Conservation (phyloP, 208 protist species). For the Leishmania mexicana region DNA sequence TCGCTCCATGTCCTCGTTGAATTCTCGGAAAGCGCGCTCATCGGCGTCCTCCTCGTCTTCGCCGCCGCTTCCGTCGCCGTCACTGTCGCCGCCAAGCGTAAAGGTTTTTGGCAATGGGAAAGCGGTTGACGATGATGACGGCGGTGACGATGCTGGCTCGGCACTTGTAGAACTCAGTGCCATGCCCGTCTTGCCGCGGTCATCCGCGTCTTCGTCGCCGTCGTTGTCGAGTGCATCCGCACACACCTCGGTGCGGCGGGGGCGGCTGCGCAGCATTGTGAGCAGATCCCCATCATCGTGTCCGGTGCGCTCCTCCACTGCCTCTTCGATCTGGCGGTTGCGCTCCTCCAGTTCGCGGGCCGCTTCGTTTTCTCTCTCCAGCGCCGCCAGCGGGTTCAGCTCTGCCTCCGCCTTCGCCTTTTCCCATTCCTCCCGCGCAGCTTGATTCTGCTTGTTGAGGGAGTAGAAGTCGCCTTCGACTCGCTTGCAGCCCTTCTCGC, state of each 20-base stretch:
- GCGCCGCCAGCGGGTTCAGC: constrained; percentile 63
- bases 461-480: constrained; percentile 71
- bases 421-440: constrained; percentile 49
- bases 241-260: constrained; percentile 1
- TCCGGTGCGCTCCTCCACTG: constrained; percentile 50
- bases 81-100: neutral
- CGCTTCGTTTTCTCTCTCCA: constrained; percentile 80
- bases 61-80: neutral
- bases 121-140: neutral
- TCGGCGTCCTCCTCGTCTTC: constrained; percentile 26
- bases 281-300: constrained; percentile 41
- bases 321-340: constrained; percentile 67
- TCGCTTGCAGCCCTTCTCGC: constrained; percentile 62
- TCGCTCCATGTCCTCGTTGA: constrained; percentile 31
- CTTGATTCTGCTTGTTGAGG: constrained; percentile 73
- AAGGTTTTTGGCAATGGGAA: neutral
- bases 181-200: neutral
- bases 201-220: constrained; percentile 3
- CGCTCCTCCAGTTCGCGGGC: constrained; percentile 65
- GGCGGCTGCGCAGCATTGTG: constrained; percentile 36
- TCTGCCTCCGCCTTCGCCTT: constrained; percentile 50
- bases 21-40: constrained; percentile 24
- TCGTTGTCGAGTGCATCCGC: constrained; percentile 2
- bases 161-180: neutral
- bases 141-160: neutral